Conservation (phyloP, 2,329 filamentous ascomycete genomes). For the Trichoderma pleuroti region DNA sequence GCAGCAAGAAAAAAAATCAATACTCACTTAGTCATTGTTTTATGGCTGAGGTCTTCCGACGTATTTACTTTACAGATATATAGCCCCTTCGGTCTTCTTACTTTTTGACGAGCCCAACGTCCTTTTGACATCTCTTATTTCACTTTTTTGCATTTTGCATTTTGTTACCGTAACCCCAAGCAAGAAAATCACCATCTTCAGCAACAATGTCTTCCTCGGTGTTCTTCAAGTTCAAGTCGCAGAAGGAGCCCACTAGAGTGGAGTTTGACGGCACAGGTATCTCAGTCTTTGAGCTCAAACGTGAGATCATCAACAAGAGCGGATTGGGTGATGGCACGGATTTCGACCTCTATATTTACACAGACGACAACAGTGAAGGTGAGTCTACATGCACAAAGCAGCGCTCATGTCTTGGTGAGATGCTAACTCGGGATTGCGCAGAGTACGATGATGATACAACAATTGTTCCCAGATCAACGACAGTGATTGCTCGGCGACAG, state of each 20-base stretch:
- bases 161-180: constrained; percentile 25
- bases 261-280: constrained; percentile 97
- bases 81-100: constrained; percentile 13
- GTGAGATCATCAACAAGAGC: constrained; percentile 94
- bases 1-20: constrained; percentile 25
- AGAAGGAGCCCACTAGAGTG: constrained; percentile 90
- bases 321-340: constrained; percentile 93
- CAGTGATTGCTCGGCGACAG: constrained; percentile 82
- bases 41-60: constrained; percentile 25
- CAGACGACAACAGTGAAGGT: constrained; percentile 89
- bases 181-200: constrained; percentile 23
- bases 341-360: constrained; percentile 92
- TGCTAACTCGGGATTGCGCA: constrained; percentile 39
- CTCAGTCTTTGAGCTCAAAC: constrained; percentile 97
- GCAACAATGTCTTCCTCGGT: constrained; percentile 87
- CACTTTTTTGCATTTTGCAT: constrained; percentile 18
- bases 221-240: constrained; percentile 99
- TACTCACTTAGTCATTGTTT: constrained; percentile 34
- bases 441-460: constrained; percentile 97
- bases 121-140: constrained; percentile 21
- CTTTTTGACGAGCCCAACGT: constrained; percentile 17
- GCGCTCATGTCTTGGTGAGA: not conserved
- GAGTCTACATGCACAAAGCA: constrained; percentile 36
- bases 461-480: constrained; percentile 93
- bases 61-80: constrained; percentile 19